Evolutionary conservation across 1,139 yeast species (phyloP), one percentile per base, ranked within the genome.

Genomic region (Sugiyamaella novakii): DNA sequence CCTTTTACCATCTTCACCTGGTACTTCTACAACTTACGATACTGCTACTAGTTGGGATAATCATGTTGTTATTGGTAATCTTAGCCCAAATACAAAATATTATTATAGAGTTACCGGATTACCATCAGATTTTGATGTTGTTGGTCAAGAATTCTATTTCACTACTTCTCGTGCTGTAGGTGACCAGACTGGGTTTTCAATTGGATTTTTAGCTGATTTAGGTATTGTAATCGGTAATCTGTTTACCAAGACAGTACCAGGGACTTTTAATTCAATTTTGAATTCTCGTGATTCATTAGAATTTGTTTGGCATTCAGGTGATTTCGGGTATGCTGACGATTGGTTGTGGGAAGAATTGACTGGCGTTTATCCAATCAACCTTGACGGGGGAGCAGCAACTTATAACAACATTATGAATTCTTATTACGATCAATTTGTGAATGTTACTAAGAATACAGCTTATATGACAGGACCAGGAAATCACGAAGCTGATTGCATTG

Each of bases 391-490:
- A 5, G 24, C 18, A 3, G 33, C 35, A 2, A 28, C 46, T n/a
- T 47, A 47, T 24, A 47, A 37, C 33, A 57, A 62, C 22, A 43
- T 43, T 14, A 43, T 43, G 47, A 43, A 38, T 38, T 50, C 54
- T 30, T 62, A 54, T 46, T 60, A 58, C 48, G 64, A 61, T 40
- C 58, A 60, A 52, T 46, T 62, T 35, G 57, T 57, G 27, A 54
- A 59, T 28, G 48, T 62, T 22, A 57, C 62, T 29, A 49, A 54
- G 24, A 37, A 45, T 36, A 54, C 53, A 24, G 60, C 62, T 3
- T 62, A 62, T 42, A 59, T 62, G 65, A 59, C 58, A 11, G 59
- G 59, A 8, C 66, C 66, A 10, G 66, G 66, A 28, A 62, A 62
- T 49, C 66, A 62, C 43, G 66, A 62, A 43, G 55, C 63, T 15